phyloP scores from a whole-genome alignment of 2,329 filamentous ascomycete genomes.

The Pseudocercospora pini-densiflorae region DNA sequence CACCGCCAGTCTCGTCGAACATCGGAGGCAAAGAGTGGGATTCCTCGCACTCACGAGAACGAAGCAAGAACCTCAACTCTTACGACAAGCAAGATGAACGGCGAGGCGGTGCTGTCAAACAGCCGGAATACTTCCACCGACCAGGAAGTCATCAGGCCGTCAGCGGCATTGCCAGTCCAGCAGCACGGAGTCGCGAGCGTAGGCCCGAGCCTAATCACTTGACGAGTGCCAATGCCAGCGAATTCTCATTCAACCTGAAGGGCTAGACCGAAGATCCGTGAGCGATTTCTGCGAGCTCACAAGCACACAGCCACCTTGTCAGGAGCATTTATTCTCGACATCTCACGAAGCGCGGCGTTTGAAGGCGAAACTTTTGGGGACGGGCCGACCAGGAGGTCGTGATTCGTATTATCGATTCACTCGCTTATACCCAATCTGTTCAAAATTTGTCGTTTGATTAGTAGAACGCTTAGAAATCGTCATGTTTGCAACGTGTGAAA shows the following conservation, averaged over 20 bases:
- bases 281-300: background rate
- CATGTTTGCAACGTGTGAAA: background rate
- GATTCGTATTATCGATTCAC: background rate
- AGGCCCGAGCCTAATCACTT: slow-evolving; percentile 13
- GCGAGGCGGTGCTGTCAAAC: slow-evolving; percentile 14
- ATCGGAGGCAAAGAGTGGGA: slow-evolving; percentile 43
- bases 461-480: background rate
- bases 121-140: slow-evolving; percentile 18
- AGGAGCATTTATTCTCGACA: background rate
- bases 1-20: slow-evolving; percentile 40
- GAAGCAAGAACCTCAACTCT: slow-evolving; percentile 23
- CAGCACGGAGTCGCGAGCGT: slow-evolving; percentile 19
- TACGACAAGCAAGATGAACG: slow-evolving; percentile 32
- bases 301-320: background rate
- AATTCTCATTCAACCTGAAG: slow-evolving; percentile 31
- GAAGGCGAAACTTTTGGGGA: background rate
- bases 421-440: slow-evolving; percentile 13
- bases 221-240: slow-evolving; percentile 27
- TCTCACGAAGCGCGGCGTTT: slow-evolving; percentile 8
- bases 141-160: slow-evolving; percentile 19
- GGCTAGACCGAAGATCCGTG: background rate
- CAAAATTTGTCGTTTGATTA: background rate
- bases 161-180: slow-evolving; percentile 16
- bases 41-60: slow-evolving; percentile 20
- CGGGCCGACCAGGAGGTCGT: background rate